Conservation (phyloP, 768 basidiomycete species). For the Lanmaoa rubissima region DNA sequence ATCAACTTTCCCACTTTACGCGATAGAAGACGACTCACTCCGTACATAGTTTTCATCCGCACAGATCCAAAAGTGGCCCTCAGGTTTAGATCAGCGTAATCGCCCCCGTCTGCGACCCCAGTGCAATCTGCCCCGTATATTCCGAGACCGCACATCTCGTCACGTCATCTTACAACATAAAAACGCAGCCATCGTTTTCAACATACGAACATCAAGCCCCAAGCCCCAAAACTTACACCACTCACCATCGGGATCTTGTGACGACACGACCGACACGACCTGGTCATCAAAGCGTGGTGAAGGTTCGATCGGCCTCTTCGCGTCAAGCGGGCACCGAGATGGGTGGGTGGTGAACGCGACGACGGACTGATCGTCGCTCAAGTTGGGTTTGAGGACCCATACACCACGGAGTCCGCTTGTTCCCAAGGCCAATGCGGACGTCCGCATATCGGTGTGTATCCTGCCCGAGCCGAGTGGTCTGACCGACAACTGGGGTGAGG, state of each 20-base stretch:
- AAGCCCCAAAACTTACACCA: not conserved
- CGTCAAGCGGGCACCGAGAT: not conserved
- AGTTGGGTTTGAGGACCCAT: not conserved
- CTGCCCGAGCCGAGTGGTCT: not conserved
- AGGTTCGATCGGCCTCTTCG: not conserved
- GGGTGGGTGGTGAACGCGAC: not conserved
- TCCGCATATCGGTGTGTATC: not conserved
- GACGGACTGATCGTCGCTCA: not conserved
- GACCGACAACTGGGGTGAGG: not conserved
- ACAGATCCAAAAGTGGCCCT: not conserved
- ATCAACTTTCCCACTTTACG: no score
- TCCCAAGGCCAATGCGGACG: not conserved
- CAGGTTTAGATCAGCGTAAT: slow-evolving; percentile 3
- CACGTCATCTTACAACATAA: not conserved
- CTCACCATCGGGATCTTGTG: not conserved
- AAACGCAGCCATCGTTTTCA: not conserved
- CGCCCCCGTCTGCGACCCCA: slow-evolving; percentile 39
- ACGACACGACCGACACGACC: not conserved
- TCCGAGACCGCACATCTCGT: slow-evolving; percentile 45
- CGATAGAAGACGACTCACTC: no score
- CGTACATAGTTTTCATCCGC: no score
- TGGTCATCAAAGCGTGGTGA: not conserved
- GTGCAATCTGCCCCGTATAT: slow-evolving; percentile 40
- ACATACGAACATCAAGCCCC: no score
- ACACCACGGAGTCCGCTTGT: not conserved